Evolutionary conservation across 176 grass and related monocot genomes (phyloP), one percentile per base, ranked within the genome.

Genomic region (Bonia amplexicaulis): DNA sequence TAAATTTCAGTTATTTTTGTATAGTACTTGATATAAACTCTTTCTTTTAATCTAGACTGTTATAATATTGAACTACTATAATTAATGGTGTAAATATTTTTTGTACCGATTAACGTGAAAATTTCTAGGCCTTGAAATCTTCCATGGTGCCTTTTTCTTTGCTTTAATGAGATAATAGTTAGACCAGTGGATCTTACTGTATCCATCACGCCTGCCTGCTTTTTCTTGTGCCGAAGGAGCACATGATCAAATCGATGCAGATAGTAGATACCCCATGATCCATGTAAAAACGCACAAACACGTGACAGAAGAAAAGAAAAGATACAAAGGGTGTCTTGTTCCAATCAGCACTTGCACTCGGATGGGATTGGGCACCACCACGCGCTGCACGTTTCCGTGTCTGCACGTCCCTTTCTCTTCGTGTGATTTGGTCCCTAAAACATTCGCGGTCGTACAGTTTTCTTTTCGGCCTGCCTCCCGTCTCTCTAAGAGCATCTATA

Each of bases 311-410:
- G 41, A 19, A 40, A 12, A 2, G 7, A 19, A 22, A 41, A 65
- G 9, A 48, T 9, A 55, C 19, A 23, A 49, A 23, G 17, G 20
- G 31, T 51, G 49, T 2, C 79, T 20, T 14, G 20, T 25, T 39
- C 29, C 57, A 1, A 52, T 74, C 54, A 1, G 25, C 20, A 0
- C 6, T 2, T 11, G 49, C 9, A 0, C 67, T 3, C 9, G 2
- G 12, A 57, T 55, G 53, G 53, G 46, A 29, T 27, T 6, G 41
- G 22, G 22, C 60, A 22, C 39, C 69, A 62, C 17, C 69, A 78
- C 51, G 74, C 26, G 83, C 40, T 66, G 83, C 83, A 78, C 83
- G 64, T 70, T 85, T 78, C 39, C 63, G 45, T 20, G 70, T 26
- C 44, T 7, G 64, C 7, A n/a, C 6, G 74, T 49, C 74, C 7